phyloP scores from a whole-genome alignment of 2,329 filamentous ascomycete genomes.

The Ascochyta pisi region DNA sequence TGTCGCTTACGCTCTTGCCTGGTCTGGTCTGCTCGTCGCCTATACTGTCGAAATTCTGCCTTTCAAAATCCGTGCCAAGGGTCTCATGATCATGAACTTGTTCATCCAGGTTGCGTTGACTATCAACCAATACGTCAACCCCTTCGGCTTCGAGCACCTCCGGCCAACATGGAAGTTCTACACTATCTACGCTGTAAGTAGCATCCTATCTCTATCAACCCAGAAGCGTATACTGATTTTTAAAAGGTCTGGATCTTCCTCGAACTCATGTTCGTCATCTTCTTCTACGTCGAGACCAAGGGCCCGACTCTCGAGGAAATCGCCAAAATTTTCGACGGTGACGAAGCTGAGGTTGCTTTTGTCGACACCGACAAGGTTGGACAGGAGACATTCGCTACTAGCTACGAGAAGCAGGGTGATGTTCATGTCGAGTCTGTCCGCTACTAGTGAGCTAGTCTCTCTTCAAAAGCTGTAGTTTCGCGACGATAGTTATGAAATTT shows the following conservation, averaged over 20 bases:
- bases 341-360: slow-evolving; percentile 56
- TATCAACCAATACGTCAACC: slow-evolving; percentile 68
- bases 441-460: background rate
- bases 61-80: slow-evolving; percentile 58
- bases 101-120: slow-evolving; percentile 67
- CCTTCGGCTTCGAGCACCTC: slow-evolving; percentile 66
- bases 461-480: background rate
- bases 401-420: slow-evolving; percentile 36
- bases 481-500: background rate
- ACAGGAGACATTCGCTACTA: slow-evolving; percentile 21
- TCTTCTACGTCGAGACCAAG: slow-evolving; percentile 73
- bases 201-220: background rate
- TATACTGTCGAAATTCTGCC: slow-evolving; percentile 60
- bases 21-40: slow-evolving; percentile 64
- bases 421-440: slow-evolving; percentile 25
- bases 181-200: slow-evolving; percentile 66
- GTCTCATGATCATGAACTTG: slow-evolving; percentile 65
- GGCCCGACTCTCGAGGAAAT: slow-evolving; percentile 75
- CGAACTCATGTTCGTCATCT: slow-evolving; percentile 68
- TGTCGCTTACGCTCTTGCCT: slow-evolving; percentile 63
- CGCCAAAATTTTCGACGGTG: slow-evolving; percentile 73
- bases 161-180: slow-evolving; percentile 68
- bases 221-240: slow-evolving; percentile 13
- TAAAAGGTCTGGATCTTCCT: slow-evolving; percentile 62
- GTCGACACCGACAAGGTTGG: slow-evolving; percentile 35